Base-by-base conservation (phyloP, 192 early-diverging fungal genomes). In the Backusella psychrophila region DNA sequence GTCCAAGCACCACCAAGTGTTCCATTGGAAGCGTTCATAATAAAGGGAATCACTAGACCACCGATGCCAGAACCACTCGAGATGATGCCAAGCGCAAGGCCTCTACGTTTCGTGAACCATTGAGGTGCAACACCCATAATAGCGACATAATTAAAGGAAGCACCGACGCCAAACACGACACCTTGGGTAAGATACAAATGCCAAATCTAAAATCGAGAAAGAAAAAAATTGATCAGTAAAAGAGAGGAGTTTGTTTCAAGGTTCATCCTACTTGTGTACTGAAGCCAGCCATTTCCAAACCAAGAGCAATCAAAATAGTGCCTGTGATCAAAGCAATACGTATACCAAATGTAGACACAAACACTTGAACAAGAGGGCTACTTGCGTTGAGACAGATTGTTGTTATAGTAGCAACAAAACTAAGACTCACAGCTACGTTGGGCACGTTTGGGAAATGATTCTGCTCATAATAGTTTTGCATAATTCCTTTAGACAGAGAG, bases 21-120 rank as follows among this genome's bases (percentile, higher is more conserved):
- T 35, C 78, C 78, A 34, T 94, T 84, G 21, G 93, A 80, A 42
- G 78, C 33, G 23, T 85, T 88, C 71, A 85, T 84, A 34, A 93
- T 80, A 17, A 87, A 86, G 0, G 89, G 83, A 74, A 93, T 79
- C 23, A 86, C 84, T 4, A 94, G 77, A 1, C 93, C 93, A 66
- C 94, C 94, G 49, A 93, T 77, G 15, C 94, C 94, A 9, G 87
- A 84, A 2, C 94, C 94, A 41, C 90, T 71, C 17, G 83, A 78
- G 26, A 86, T 83, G 33, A 87, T 82, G 5, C 90, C 90, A 0
- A 87, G 70, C 1, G 90, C 90, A 14, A 89, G 56, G 0, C 86
- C 89, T 41, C 88, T 81, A 19, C 85, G 80, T 73, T 76, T 85
- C 21, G 85, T 84, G 78, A 89, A 90, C 87, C 87, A 90, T 80